Percentiles rank a stretch among this genome's conserved stretches.
Evolutionary conservation across 2,329 filamentous ascomycete genomes (phyloP).

Genomic region (Trichothecium roseum): DNA sequence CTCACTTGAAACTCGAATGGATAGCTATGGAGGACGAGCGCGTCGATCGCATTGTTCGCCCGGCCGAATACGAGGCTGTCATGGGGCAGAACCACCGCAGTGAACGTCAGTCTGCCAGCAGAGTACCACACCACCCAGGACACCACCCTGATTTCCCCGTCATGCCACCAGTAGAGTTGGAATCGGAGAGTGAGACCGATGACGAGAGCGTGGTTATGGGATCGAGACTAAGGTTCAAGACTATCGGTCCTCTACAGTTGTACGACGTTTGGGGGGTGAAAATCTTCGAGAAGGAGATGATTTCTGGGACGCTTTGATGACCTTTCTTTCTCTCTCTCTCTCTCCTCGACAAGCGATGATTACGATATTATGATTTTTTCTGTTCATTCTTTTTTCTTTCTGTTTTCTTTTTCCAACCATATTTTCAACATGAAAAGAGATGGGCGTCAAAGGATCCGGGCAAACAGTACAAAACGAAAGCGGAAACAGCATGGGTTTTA

Average conservation of each 20-base stretch:
- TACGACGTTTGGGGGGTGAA: slow-evolving; percentile 35
- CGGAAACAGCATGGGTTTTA: slow-evolving; percentile 6
- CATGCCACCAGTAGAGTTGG: slow-evolving; percentile 16
- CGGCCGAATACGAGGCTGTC: slow-evolving; percentile 19
- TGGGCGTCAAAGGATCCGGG: no score
- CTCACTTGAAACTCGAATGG: slow-evolving; percentile 46
- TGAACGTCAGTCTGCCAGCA: slow-evolving; percentile 17
- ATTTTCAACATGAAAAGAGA: no score
- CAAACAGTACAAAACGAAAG: slow-evolving; percentile 13
- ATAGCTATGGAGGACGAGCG: slow-evolving; percentile 42
- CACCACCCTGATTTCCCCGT: slow-evolving; percentile 13
- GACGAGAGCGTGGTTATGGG: slow-evolving; percentile 19
- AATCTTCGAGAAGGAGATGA: slow-evolving; percentile 49
- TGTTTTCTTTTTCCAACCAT: no score
- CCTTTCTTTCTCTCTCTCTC: no score
- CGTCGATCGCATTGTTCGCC: slow-evolving; percentile 38
- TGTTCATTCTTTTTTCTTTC: no score
- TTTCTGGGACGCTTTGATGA: not conserved
- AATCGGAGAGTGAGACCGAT: slow-evolving; percentile 23
- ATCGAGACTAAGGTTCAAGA: slow-evolving; percentile 22
- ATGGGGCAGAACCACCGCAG: slow-evolving; percentile 12
- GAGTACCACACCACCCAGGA: slow-evolving; percentile 8
- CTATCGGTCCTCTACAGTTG: slow-evolving; percentile 24
- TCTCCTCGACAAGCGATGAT: no score
- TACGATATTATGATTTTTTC: no score